Base-by-base conservation (phyloP, 306 rosid genomes). In the Fragaria nilgerrensis region DNA sequence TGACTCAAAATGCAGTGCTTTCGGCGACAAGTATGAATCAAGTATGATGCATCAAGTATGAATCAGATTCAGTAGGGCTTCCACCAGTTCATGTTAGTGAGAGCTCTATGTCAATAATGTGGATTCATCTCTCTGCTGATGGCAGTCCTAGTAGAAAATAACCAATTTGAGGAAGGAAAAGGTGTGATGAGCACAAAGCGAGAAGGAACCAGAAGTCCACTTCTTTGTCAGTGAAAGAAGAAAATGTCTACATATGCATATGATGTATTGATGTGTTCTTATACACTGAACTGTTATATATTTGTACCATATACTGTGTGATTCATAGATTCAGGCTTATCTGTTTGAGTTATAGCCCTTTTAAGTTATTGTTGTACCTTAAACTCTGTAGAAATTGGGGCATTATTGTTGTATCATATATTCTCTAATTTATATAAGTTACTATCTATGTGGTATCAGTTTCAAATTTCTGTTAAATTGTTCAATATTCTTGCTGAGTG, bases 51-150 rank as follows among this genome's bases (percentile, higher is more conserved):
- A n/a, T n/a, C 9, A 17, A 43, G 48, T 12, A 61, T 68, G 82
- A 52, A 72, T 52, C 73, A 11, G 70, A 3, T 36, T 36, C 37
- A 36, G 37, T 70, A 29, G 32, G 32, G 32, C 32, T 29, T 68
- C 79, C 74, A 32, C 64, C 45, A 3, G 68, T 52, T 63, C 75
- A 79, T 55, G 76, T 63, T 73, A 71, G 78, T 65, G 86, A 76
- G 53, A 75, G 77, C 64, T 74, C 61, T 29, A 20, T 50, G 71
- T 74, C 79, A 68, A 86, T 64, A 41, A 36, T 91, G 96, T 84
- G 96, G 97, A 76, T 76, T 91, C 81, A 67, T 84, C 77, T 81
- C 81, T 34, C 41, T 82, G 39, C 59, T 70, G 90, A 89, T 88
- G 93, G 92, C 72, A 80, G 89, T 20, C 79, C 90, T 75, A 91